Percentiles rank a stretch among this genome's conserved stretches.
Evolutionary conservation across 305 asterid species (phyloP).

Genomic region (Fraxinus angustifolia): DNA sequence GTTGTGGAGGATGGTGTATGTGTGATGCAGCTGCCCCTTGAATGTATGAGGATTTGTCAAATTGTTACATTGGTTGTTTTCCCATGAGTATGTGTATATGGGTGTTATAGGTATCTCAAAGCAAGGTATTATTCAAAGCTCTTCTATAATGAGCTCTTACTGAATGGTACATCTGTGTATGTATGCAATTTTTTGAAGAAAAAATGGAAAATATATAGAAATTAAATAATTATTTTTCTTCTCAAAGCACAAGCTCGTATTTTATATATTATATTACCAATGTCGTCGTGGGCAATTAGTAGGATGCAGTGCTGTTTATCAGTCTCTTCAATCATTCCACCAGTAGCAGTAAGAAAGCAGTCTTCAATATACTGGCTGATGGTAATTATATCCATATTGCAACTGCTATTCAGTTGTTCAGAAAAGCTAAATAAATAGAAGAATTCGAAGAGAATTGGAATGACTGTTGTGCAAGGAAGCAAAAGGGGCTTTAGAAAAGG

Average conservation of each 20-base stretch:
- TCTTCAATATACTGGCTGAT: not conserved
- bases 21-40: not conserved
- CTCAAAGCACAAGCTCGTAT: not conserved
- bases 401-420: not conserved
- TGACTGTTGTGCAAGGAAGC: no score
- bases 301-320: not conserved
- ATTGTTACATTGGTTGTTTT: not conserved
- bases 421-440: not conserved
- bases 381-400: not conserved
- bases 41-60: not conserved
- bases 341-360: not conserved
- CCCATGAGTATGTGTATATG: not conserved
- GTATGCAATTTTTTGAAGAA: not conserved
- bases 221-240: no score
- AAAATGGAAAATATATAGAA: not conserved
- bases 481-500: not conserved
- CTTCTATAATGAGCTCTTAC: not conserved
- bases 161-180: not conserved
- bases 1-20: not conserved
- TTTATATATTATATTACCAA: no score
- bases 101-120: not conserved
- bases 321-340: not conserved
- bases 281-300: not conserved
- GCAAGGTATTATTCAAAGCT: not conserved
- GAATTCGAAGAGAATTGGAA: no score